Evolutionary conservation across 306 rosid species (phyloP), one percentile per base, ranked within the genome.

Genomic region (Castanospermum australe): DNA sequence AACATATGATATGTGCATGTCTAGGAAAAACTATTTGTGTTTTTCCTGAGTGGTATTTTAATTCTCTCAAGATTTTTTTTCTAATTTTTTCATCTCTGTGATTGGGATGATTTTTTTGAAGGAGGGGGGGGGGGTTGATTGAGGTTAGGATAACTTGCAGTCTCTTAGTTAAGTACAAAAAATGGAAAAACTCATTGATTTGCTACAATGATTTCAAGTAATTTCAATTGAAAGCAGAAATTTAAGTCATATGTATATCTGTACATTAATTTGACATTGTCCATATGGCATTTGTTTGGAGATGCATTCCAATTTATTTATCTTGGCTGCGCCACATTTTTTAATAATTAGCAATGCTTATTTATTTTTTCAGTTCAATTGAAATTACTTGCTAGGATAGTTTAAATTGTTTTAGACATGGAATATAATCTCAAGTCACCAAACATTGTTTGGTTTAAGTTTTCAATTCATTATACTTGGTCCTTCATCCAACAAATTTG

Each of bases 401-500:
- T 21, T 8, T 24, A 38, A 17, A 57, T 36, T 82, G 32, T 51
- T 70, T 4, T 38, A 9, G 51, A 38, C 39, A 59, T 25, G 17
- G 36, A 41, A 21, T 75, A 25, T 30, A 74, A 42, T 45, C 59
- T 28, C 3, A 9, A 14, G 44, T 17, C 21, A 56, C 61, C 59
- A 13, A 57, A 57, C 48, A 30, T 8, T 6, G 22, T 45, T 24
- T 65, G 9, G n/a, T 51, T 67, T 36, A 54, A 6, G 45, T 56
- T 41, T 74, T 81, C 52, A 42, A 56, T 76, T 74, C 71, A 65
- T 4, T 70, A 11, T 38, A 44, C 36, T 3, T 50, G 59, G 44
- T 67, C 10, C 59, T 81, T 50, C 55, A 59, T 38, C 30, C 32
- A 60, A 69, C 52, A 76, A 68, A 21, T 22, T 35, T 78, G 48